Evolutionary conservation across 108 stramenopile genomes (phyloP).

Genomic region (Skeletonema grethae): DNA sequence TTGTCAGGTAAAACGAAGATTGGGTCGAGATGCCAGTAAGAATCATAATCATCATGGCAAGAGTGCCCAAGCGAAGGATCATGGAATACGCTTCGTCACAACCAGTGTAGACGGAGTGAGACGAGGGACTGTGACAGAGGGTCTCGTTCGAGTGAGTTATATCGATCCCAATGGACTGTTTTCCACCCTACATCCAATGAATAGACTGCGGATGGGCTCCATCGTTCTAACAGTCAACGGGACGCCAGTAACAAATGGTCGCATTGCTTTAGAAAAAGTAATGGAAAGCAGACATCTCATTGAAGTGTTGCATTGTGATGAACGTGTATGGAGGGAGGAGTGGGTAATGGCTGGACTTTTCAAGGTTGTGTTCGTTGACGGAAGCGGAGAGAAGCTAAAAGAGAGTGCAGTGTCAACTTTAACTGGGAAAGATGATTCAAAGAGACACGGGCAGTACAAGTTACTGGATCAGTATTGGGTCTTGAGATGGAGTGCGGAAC

Average conservation of each 20-base stretch:
- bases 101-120: slow-evolving; percentile 29
- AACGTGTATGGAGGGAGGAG: slow-evolving; percentile 34
- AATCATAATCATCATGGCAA: background rate
- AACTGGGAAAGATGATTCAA: slow-evolving; percentile 10
- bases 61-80: background rate
- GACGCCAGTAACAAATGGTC: slow-evolving; percentile 23
- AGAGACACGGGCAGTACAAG: slow-evolving; percentile 6
- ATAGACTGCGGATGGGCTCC: slow-evolving; percentile 28
- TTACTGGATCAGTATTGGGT: slow-evolving; percentile 10
- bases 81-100: slow-evolving; percentile 35
- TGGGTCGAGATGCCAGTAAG: slow-evolving; percentile 6
- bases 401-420: slow-evolving; percentile 9
- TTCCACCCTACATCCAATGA: slow-evolving; percentile 34
- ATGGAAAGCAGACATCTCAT: slow-evolving; percentile 32
- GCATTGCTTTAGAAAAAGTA: slow-evolving; percentile 30
- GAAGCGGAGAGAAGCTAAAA: background rate
- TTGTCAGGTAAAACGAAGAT: slow-evolving; percentile 34
- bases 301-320: slow-evolving; percentile 40
- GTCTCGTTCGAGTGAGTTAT: slow-evolving; percentile 27
- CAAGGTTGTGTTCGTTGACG: slow-evolving; percentile 1
- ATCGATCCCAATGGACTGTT: slow-evolving; percentile 32
- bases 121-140: slow-evolving; percentile 19
- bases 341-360: slow-evolving; percentile 29
- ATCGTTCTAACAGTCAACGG: slow-evolving; percentile 38
- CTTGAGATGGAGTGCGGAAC: slow-evolving; percentile 17